These are phyloP conservation scores for Sporothrix globosa DNA, from an alignment of 2,329 filamentous ascomycete species.

Conservation along the genomic window DNA sequence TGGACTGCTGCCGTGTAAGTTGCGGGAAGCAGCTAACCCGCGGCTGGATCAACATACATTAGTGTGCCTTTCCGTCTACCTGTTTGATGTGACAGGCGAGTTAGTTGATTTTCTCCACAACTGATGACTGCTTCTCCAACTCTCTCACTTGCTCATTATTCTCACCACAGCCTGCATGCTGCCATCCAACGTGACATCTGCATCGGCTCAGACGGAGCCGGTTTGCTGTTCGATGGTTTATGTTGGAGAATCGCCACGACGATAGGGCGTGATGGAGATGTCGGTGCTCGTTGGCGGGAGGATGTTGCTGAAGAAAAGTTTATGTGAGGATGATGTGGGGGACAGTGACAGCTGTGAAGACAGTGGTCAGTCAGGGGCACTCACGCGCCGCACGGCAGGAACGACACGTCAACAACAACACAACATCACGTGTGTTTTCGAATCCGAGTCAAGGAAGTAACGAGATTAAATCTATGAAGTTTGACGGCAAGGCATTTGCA, in stretches of 20 bases:
- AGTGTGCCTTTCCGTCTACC: neutral
- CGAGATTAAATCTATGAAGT: too few relatives aligned
- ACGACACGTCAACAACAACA: neutral
- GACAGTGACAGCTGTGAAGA: neutral
- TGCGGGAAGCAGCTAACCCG: constrained; percentile 21
- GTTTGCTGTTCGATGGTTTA: neutral
- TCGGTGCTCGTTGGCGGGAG: too few relatives aligned
- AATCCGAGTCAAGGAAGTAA: neutral
- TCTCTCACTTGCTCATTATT: neutral
- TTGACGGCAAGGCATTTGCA: too few relatives aligned
- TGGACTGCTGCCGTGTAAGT: neutral
- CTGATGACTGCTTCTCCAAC: neutral
- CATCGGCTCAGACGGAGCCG: constrained; percentile 5
- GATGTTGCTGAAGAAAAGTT: neutral
- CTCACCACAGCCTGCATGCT: constrained; percentile 13
- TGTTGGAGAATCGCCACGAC: neutral
- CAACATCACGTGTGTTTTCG: neutral
- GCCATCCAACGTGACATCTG: neutral
- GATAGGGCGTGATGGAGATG: neutral
- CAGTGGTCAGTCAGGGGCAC: neutral
- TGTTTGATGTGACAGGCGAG: neutral
- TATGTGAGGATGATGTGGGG: neutral
- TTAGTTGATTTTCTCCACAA: neutral
- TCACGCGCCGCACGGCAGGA: neutral
- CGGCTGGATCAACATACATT: neutral